Conservation (phyloP, 1,284 basidiomycete species). For the Entoloma clypeatum region DNA sequence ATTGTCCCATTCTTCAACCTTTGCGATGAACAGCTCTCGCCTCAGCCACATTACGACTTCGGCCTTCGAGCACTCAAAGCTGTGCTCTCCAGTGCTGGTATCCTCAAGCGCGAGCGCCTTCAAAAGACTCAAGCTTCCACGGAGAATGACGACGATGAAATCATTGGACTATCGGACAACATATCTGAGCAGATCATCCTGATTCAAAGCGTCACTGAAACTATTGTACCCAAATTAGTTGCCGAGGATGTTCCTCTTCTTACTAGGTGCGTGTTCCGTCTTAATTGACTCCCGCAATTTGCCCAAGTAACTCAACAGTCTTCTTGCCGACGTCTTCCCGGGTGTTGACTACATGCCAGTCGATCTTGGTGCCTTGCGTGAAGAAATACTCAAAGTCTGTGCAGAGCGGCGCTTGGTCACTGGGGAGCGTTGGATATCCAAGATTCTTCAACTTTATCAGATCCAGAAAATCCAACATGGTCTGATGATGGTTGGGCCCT, state of each 20-base stretch:
- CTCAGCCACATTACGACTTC: slow-evolving; percentile 99
- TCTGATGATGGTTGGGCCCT: slow-evolving; percentile 99
- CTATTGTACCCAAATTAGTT: slow-evolving; percentile 97
- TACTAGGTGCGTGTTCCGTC: slow-evolving; percentile 59
- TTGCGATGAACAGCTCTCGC: slow-evolving; percentile 94
- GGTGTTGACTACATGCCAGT: slow-evolving; percentile 90
- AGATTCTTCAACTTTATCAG: slow-evolving; percentile 97
- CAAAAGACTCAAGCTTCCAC: slow-evolving; percentile 40
- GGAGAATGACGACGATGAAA: slow-evolving; percentile 43
- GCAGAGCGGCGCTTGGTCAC: slow-evolving; percentile 80
- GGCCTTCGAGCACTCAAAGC: slow-evolving; percentile 97
- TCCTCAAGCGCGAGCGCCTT: slow-evolving; percentile 90
- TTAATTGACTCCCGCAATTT: slow-evolving; percentile 1
- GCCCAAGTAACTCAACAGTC: slow-evolving; percentile 41
- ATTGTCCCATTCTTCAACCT: slow-evolving; percentile 99
- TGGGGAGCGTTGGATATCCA: slow-evolving; percentile 90
- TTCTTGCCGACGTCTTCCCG: slow-evolving; percentile 97
- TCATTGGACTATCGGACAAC: slow-evolving; percentile 59
- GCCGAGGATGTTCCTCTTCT: slow-evolving; percentile 96
- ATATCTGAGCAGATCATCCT: slow-evolving; percentile 93
- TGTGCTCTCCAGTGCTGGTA: slow-evolving; percentile 95
- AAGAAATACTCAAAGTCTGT: slow-evolving; percentile 87
- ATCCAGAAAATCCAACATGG: slow-evolving; percentile 99
- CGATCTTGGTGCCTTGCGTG: slow-evolving; percentile 80
- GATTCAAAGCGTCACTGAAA: slow-evolving; percentile 99